These are phyloP conservation scores for Dipodascopsis tothii DNA, from an alignment of 805 yeast species.

Conservation along the genomic window DNA sequence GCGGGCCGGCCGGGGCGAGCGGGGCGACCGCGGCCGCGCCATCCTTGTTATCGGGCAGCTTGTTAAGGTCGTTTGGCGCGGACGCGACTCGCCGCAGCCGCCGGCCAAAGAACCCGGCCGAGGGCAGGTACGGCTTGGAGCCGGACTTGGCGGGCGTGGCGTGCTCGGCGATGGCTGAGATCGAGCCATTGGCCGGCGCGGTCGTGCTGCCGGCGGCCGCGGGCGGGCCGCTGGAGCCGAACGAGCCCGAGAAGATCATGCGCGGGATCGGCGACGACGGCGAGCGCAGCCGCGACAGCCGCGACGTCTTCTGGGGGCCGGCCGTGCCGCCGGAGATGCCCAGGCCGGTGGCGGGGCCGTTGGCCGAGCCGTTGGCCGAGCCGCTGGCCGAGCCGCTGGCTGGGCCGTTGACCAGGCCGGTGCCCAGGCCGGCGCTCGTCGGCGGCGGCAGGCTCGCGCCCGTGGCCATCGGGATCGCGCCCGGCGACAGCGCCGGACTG, in stretches of 20 bases:
- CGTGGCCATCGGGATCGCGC: no score
- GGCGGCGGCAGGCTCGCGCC: slow-evolving; percentile 1
- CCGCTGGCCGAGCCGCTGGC: no score
- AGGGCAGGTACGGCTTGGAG: slow-evolving; percentile 19
- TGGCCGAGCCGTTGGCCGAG: no score
- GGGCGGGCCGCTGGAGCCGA: slow-evolving; percentile 15
- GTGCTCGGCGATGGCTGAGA: neutral
- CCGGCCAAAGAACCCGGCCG: slow-evolving; percentile 22
- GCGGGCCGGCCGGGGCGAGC: no score
- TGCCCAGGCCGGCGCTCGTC: no score
- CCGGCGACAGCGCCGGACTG: no score
- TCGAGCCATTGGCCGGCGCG: neutral
- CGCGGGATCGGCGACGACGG: slow-evolving; percentile 22
- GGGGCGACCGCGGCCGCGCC: no score
- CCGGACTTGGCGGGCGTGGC: slow-evolving; percentile 20
- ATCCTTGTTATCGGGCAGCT: slow-evolving; percentile 12
- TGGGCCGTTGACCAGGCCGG: no score
- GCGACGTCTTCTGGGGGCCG: slow-evolving; percentile 5
- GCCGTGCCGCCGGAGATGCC: no score
- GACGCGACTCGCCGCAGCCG: slow-evolving; percentile 69
- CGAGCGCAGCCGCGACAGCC: slow-evolving; percentile 25
- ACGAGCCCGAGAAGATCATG: slow-evolving; percentile 15
- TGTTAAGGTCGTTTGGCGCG: slow-evolving; percentile 60
- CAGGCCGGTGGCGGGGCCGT: no score
- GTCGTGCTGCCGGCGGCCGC: slow-evolving; percentile 2